Percentiles rank a stretch among this genome's conserved stretches.
These are phyloP conservation scores for Fusarium xyrophilum DNA, from an alignment of 2,329 filamentous ascomycete species.

Conservation along the genomic window DNA sequence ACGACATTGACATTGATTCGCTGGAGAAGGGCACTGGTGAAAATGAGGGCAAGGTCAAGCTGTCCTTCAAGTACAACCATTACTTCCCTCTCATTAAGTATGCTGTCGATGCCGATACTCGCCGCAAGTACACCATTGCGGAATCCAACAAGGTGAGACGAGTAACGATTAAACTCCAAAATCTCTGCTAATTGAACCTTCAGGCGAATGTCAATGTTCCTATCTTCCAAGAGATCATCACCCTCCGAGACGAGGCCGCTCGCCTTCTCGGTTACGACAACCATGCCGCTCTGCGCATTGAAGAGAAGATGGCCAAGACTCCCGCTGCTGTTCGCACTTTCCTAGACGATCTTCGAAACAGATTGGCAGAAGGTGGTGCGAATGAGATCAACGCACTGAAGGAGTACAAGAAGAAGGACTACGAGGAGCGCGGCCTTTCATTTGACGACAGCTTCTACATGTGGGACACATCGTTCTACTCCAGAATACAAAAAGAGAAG, in stretches of 20 bases:
- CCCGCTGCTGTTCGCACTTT: conserved; percentile 76
- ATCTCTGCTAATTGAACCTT: not conserved
- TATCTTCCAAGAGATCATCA: conserved; percentile 76
- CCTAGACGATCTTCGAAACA: conserved; percentile 70
- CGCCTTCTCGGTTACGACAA: conserved; percentile 78
- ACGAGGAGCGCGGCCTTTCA: conserved; percentile 62
- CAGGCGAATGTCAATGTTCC: conserved; percentile 72
- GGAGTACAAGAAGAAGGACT: conserved; percentile 75
- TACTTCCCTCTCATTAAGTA: conserved; percentile 81
- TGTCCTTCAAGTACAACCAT: conserved; percentile 86
- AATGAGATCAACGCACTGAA: conserved; percentile 76
- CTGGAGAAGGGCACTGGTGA: conserved; percentile 76
- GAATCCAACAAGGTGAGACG: conserved; percentile 76
- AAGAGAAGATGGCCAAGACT: conserved; percentile 86
- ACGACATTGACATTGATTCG: conserved; percentile 67
- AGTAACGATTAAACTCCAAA: not conserved
- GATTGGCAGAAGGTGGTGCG: conserved; percentile 71
- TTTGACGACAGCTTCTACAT: conserved; percentile 78
- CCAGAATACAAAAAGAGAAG: conserved; percentile 79
- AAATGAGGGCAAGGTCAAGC: conserved; percentile 75
- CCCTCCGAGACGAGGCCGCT: conserved; percentile 79
- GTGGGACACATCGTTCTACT: conserved; percentile 84
- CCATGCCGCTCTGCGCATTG: conserved; percentile 77
- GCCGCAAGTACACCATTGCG: conserved; percentile 72
- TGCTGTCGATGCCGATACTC: conserved; percentile 71